Evolutionary conservation across 495 filamentous ascomycete species (phyloP).

Genomic region (Xylaria castorea): DNA sequence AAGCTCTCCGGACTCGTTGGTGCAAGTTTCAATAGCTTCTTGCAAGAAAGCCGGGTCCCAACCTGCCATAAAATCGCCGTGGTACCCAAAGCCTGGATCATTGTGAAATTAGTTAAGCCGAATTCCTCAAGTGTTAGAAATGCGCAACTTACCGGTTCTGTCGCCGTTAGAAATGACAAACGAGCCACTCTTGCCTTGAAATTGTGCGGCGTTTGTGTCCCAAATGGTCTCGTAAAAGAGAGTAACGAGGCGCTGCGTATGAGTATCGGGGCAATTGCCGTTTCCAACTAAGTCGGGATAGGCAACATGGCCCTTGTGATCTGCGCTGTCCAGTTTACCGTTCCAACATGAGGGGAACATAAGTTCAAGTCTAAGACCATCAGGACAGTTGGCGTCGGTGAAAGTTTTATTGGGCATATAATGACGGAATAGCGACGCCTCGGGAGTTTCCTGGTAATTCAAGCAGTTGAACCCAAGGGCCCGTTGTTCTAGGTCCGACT

Average conservation of each 20-base stretch:
- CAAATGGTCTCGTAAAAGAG: slow-evolving; percentile 92
- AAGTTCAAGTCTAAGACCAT: slow-evolving; percentile 82
- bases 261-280: slow-evolving; percentile 78
- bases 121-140: neutral
- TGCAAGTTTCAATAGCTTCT: slow-evolving; percentile 64
- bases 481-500: slow-evolving; percentile 74
- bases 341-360: slow-evolving; percentile 96
- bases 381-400: slow-evolving; percentile 74
- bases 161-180: slow-evolving; percentile 89
- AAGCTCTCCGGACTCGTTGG: slow-evolving; percentile 55
- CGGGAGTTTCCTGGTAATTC: slow-evolving; percentile 68
- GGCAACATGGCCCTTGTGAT: slow-evolving; percentile 77
- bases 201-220: slow-evolving; percentile 66
- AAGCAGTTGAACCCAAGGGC: slow-evolving; percentile 94
- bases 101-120: slow-evolving; percentile 24
- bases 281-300: slow-evolving; percentile 78
- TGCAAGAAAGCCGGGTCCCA: slow-evolving; percentile 73
- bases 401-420: slow-evolving; percentile 79
- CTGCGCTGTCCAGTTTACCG: slow-evolving; percentile 64
- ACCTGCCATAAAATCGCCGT: slow-evolving; percentile 84
- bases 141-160: slow-evolving; percentile 61
- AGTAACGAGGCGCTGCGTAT: slow-evolving; percentile 70
- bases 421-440: slow-evolving; percentile 79
- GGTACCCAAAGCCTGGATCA: slow-evolving; percentile 72
- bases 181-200: slow-evolving; percentile 68